Base-by-base conservation (phyloP, 1,284 basidiomycete genomes). In the Inonotus hispidus region DNA sequence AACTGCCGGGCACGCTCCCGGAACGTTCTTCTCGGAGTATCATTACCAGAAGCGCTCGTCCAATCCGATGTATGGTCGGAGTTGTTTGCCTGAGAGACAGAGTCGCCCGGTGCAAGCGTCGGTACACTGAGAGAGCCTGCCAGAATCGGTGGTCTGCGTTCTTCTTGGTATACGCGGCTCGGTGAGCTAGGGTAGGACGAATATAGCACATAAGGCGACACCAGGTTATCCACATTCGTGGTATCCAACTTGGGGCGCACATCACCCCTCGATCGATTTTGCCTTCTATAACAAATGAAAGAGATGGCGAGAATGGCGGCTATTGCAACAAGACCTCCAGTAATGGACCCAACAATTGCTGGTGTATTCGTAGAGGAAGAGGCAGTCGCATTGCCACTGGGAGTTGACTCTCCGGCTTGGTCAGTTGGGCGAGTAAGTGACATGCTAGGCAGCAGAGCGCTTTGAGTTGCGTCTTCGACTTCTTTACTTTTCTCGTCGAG, bases 271-370 rank as follows among this genome's bases (percentile, higher is more conserved):
- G 23, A 37, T 4, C 55, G 13, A 27, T 32, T 38, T 41, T 47
- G 58, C 29, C 50, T 49, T 10, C 52, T 2, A 45, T 43, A 43
- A 21, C 50, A 54, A n/a, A 54, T 11, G 23, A 60, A 35, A 7
- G 50, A 19, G n/a, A 60, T 25, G 0, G 2, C 58, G 10, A 54
- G 13, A n/a, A 60, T 29, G 11, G 56, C 59, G 10, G 52, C 64
- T 21, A 54, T 25, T 46, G 50, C 52, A 52, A 54, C 43, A 19
- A 38, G 16, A n/a, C 45, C 56, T 37, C 56, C 56, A 14, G 50
- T 32, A 14, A 60, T 16, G 10, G 41, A 37, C n/a, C 58, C 58
- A 11, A 47, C 19, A 8, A 54, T 47, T 27, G 45, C 16, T 25
- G 50, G 5, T 13, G 27, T 53, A 11, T 54, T 38, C 27, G 38